phyloP scores from a whole-genome alignment of 1,284 basidiomycete species.

The Bondarzewia mesenterica region DNA sequence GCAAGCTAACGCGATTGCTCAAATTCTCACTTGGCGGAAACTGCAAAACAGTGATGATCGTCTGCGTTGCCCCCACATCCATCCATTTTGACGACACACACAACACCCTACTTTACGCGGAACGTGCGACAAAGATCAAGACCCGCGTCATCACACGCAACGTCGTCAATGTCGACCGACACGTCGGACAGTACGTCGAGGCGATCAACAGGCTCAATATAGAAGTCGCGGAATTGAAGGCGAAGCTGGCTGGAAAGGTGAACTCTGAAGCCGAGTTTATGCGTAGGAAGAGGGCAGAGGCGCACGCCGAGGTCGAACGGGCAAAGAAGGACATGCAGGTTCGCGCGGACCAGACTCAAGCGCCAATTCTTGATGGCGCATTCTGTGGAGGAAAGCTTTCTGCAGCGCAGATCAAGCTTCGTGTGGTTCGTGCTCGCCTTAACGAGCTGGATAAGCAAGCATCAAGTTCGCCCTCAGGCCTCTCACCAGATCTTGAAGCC shows the following conservation, averaged over 20 bases:
- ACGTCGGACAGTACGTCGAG: slow-evolving; percentile 90
- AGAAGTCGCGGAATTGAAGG: slow-evolving; percentile 82
- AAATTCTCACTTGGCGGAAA: slow-evolving; percentile 97
- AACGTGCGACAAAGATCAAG: slow-evolving; percentile 94
- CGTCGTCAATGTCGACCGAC: slow-evolving; percentile 87
- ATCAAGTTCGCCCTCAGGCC: slow-evolving; percentile 28
- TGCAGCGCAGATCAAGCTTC: slow-evolving; percentile 68
- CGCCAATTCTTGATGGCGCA: slow-evolving; percentile 73
- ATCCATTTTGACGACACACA: slow-evolving; percentile 96
- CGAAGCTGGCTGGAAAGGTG: slow-evolving; percentile 67
- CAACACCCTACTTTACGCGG: slow-evolving; percentile 93
- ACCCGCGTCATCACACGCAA: slow-evolving; percentile 90
- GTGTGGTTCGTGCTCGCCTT: slow-evolving; percentile 60
- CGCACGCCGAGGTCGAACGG: slow-evolving; percentile 58
- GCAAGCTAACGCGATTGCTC: slow-evolving; percentile 90
- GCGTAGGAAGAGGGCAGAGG: slow-evolving; percentile 60
- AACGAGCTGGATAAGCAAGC: slow-evolving; percentile 47
- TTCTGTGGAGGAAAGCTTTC: slow-evolving; percentile 65
- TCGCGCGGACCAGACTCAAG: slow-evolving; percentile 61
- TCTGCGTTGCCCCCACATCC: slow-evolving; percentile 91
- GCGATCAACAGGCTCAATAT: slow-evolving; percentile 84
- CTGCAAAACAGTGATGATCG: slow-evolving; percentile 98
- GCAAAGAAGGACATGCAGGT: slow-evolving; percentile 61
- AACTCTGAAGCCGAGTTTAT: slow-evolving; percentile 52
- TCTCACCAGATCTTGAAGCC: slow-evolving; percentile 57